Evolutionary conservation across 192 early-diverging fungal species (phyloP), one percentile per base, ranked within the genome.

Genomic region (Umbelopsis ramanniana): DNA sequence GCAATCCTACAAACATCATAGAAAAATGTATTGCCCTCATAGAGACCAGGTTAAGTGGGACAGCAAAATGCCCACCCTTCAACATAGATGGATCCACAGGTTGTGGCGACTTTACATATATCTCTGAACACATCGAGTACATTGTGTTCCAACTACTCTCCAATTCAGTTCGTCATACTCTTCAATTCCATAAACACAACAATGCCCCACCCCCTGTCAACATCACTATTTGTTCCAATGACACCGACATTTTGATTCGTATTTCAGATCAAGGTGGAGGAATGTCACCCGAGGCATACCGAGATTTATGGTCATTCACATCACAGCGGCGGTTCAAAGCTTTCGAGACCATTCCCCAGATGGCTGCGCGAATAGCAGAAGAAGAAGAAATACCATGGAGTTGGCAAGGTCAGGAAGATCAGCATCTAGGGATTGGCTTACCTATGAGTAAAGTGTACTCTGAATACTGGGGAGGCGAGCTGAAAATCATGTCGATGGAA

Each of bases 221-320:
- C 46, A 90, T 96, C 17, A 98, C 97, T 14, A 85, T 96, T 60
- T 94, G 93, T 75, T 81, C 88, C 52, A 87, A 88, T 73, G 80
- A 87, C 45, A 84, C 80, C 26, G 91, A 93, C 74, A 87, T 98
- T 54, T 88, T 91, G 5, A 93, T 98, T 77, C 89, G 97, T n/a
- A 81, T 98, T 26, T 96, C 94, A 5, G 97, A 98, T 79, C 89
- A 95, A 84, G 93, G 95, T 46, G 95, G 95, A 29, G 97, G 97
- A 17, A 95, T 98, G 67, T 67, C 78, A 29, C 80, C 72, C 4
- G 23, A 52, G 57, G 55, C 37, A 3, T 55, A 46, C 10, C 52
- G 66, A 47, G 46, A 53, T 66, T 23, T 68, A 3, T 68, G 67
- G 67, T 47, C 69, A 80, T 85, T 23, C 83, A 90, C 72, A 78